Base-by-base conservation (phyloP, 108 stramenopile genomes). In the Nitzschia sp. region DNA sequence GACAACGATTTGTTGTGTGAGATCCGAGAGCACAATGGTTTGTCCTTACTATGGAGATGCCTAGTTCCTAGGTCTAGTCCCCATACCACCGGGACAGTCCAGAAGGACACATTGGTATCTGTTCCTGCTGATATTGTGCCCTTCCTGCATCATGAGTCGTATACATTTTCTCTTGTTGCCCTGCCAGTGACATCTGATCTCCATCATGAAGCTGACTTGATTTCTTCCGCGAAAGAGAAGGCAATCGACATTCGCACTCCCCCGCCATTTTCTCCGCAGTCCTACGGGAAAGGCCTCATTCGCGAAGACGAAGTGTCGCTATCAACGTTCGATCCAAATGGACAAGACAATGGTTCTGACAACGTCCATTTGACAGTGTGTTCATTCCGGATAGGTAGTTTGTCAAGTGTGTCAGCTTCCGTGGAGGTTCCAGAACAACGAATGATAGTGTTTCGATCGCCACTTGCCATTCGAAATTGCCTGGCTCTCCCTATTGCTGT, bases 81-180 rank as follows among this genome's bases (percentile, higher is more conserved):
- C 10, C 3, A 19, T 10, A 0, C 51, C 10, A 22, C 17, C 10
- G 21, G 22, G 21, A 54, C 12, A 44, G 25, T 8, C 21, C 53
- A 41, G 22, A 8, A 67, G n/a, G 63, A 65, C 53, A 57, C 46
- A 22, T 26, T 58, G 17, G 69, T 77, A 3, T 79, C 82, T 38
- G 62, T 86, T 48, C 86, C 86, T 10, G 80, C 70, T 40, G 73
- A 83, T 26, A 58, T 86, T 20, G 72, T 82, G 22, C 66, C 82
- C 19, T 72, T 65, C 15, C 39, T 81, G 15, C 71, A 79, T 54
- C 51, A 72, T 57, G 76, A 63, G 12, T 61, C 70, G 10, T 77
- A 69, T 60, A 60, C 56, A 12, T 52, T 81, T 11, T 77, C 71
- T n/a, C 65, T 81, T 3, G 21, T 57, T 61, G 77, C 77, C 38